Base-by-base conservation (phyloP, 2,329 filamentous ascomycete species). In the Aspergillus transmontanensis region DNA sequence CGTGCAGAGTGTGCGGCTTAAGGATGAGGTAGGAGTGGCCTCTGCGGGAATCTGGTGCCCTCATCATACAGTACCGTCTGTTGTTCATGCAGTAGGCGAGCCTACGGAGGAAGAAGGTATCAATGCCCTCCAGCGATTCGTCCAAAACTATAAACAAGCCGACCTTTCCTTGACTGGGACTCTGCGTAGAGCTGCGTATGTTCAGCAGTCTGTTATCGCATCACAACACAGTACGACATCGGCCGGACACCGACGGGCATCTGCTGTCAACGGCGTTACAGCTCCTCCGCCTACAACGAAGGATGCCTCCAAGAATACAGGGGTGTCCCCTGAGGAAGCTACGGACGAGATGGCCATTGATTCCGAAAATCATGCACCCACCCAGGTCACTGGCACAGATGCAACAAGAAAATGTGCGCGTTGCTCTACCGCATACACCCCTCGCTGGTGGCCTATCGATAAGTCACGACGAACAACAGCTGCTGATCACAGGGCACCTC, bases 31-130 rank as follows among this genome's bases (percentile, higher is more conserved):
- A 36, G 95, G 95, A 16, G 86, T 85, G n/a, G 90, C 96, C 84
- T 88, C 88, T n/a, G 91, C 95, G 1, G 89, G 86, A 7, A 85
- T 98, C 9, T 97, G 93, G 90, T 99, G 95, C 82, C 93, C 94
- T 74, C 91, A 95, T 59, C 95, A 99, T 76, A 79, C 85, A n/a
- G 83, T 87, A 50, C 93, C 93, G 77, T 87, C 87, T 1, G 84
- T 87, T 45, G 83, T 96, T 9, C 92, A 98, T 78, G 86, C 84
- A 12, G 92, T 97, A 82, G 86, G 91, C 66, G 93, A 97, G 68
- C 76, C 86, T 26, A 88, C 90, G 12, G 88, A 90, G 60, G 88
- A 90, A 23, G 83, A 83, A n/a, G 88, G 88, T n/a, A 79, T 88
- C 59, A 96, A 89, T 70, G 93, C 92, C 11, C 81, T 99, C 57